These are phyloP conservation scores for Delitschia confertaspora DNA, from an alignment of 495 filamentous ascomycete species.

Conservation along the genomic window DNA sequence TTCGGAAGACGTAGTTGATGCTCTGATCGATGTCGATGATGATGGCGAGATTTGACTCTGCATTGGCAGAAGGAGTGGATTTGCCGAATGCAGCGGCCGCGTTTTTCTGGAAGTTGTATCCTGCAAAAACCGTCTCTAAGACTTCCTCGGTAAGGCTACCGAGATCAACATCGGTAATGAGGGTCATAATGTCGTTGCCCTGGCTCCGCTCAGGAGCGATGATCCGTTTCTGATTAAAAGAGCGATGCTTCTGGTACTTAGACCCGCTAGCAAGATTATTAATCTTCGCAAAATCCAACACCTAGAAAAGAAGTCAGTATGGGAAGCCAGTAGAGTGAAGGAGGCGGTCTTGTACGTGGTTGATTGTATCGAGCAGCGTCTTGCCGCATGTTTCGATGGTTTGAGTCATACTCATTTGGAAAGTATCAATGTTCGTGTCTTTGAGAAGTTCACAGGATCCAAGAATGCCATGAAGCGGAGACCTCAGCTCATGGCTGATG, in stretches of 20 bases:
- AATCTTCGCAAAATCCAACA: constrained; percentile 61
- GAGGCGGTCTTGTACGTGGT: constrained; percentile 44
- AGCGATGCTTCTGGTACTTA: constrained; percentile 16
- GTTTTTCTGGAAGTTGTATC: constrained; percentile 35
- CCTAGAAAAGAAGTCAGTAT: constrained; percentile 16
- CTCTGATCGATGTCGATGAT: constrained; percentile 53
- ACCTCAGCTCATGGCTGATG: constrained; percentile 69
- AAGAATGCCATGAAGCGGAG: constrained; percentile 67
- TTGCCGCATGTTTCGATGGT: constrained; percentile 67
- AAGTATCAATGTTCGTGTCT: constrained; percentile 42
- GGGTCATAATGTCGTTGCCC: constrained; percentile 28
- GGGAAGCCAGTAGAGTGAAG: background rate
- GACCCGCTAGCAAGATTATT: constrained; percentile 41
- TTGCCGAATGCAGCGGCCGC: constrained; percentile 5
- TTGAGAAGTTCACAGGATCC: constrained; percentile 63
- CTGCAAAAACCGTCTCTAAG: constrained; percentile 50
- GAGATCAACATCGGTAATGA: constrained; percentile 34
- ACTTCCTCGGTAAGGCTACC: constrained; percentile 50
- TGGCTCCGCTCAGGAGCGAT: constrained; percentile 12
- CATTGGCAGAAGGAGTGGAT: constrained; percentile 19
- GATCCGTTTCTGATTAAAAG: constrained; percentile 5
- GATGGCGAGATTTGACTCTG: constrained; percentile 43
- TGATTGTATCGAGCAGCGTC: constrained; percentile 70
- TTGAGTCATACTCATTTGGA: constrained; percentile 56
- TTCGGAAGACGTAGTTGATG: constrained; percentile 52